These are phyloP conservation scores for Kwoniella mangroviensis DNA, from an alignment of 768 basidiomycete genomes.

Conservation along the genomic window DNA sequence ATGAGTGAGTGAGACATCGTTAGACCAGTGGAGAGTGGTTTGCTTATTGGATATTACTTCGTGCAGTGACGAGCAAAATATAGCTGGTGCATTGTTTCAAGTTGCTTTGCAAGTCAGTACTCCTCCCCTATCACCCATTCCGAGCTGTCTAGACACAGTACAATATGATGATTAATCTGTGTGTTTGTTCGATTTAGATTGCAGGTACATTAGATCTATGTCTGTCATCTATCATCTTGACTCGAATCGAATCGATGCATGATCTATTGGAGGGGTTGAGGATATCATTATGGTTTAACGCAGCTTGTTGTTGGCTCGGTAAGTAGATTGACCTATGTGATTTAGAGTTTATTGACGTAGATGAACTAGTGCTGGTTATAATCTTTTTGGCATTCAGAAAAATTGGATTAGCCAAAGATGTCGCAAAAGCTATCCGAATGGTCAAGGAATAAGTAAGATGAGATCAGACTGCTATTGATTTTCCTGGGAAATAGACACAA, in stretches of 20 bases:
- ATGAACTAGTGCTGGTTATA: constrained; percentile 5
- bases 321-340: neutral
- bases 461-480: neutral
- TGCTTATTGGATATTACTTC: neutral
- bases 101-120: constrained; percentile 21
- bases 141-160: neutral
- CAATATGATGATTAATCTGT: neutral
- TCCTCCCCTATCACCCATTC: neutral
- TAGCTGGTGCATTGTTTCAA: constrained; percentile 38
- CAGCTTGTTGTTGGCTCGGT: constrained; percentile 20
- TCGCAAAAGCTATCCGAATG: constrained; percentile 1
- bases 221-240: constrained; percentile 28
- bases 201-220: constrained; percentile 29
- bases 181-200: constrained; percentile 1
- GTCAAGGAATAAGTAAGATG: neutral
- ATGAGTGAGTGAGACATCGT: constrained; percentile 28
- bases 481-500: neutral
- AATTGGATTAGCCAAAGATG: constrained; percentile 32
- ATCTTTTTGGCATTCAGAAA: constrained; percentile 21
- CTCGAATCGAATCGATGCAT: constrained; percentile 1
- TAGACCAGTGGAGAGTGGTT: neutral
- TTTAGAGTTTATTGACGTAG: neutral
- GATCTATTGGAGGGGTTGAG: constrained; percentile 15
- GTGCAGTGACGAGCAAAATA: constrained; percentile 26
- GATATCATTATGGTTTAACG: constrained; percentile 26